Conservation (phyloP, 2,329 filamentous ascomycete genomes). For the Aspergillus sp. region DNA sequence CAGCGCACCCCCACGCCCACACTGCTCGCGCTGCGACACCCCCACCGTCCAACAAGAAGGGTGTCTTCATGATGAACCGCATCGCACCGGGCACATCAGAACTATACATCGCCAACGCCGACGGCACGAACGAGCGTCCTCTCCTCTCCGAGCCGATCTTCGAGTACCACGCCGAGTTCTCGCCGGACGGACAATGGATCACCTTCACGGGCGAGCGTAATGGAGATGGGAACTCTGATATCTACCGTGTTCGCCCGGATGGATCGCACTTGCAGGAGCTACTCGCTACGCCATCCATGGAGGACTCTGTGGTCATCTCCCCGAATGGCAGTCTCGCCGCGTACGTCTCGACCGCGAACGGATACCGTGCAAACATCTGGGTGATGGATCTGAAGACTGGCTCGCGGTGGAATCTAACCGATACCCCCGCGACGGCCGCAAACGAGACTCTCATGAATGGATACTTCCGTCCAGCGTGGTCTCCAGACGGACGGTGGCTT, state of each 20-base stretch:
- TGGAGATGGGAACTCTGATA: constrained; percentile 43
- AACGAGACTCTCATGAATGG: constrained; percentile 32
- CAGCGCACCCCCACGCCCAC: background rate
- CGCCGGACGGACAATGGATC: constrained; percentile 41
- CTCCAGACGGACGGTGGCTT: constrained; percentile 44
- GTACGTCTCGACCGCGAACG: constrained; percentile 41
- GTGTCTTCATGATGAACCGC: constrained; percentile 36
- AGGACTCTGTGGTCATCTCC: constrained; percentile 40
- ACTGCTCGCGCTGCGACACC: background rate
- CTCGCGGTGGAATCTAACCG: constrained; percentile 37
- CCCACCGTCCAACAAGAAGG: constrained; percentile 14
- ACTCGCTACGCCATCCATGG: constrained; percentile 34
- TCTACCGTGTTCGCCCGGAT: constrained; percentile 40
- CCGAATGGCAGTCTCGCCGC: constrained; percentile 40
- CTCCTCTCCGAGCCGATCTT: constrained; percentile 34
- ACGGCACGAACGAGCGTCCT: constrained; percentile 40
- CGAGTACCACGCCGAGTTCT: constrained; percentile 44
- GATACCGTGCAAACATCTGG: constrained; percentile 43
- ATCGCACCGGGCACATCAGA: constrained; percentile 31
- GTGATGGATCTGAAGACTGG: constrained; percentile 40
- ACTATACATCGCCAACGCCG: constrained; percentile 37
- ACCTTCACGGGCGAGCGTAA: constrained; percentile 43
- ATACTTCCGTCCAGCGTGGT: constrained; percentile 43
- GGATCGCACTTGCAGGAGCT: constrained; percentile 38
- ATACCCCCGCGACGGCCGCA: constrained; percentile 23